These are phyloP conservation scores for Rhizopogon roseolus DNA, from an alignment of 768 basidiomycete genomes.

Conservation along the genomic window DNA sequence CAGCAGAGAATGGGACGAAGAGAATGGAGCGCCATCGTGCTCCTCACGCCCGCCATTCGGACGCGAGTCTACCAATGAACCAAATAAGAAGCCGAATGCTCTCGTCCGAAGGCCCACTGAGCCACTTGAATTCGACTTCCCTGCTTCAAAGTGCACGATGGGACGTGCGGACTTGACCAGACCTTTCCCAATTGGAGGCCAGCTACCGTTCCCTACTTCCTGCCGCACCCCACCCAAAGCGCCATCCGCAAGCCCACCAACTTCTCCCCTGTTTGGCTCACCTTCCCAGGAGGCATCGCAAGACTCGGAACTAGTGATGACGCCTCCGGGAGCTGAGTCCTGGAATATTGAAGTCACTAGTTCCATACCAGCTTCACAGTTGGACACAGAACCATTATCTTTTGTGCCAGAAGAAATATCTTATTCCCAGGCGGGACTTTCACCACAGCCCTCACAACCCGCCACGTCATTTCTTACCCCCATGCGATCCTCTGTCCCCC, in stretches of 20 bases:
- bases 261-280: slow-evolving; percentile 20
- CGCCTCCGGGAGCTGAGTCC: slow-evolving; percentile 37
- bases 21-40: slow-evolving; percentile 13
- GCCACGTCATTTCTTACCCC: slow-evolving; percentile 6
- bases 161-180: slow-evolving; percentile 4
- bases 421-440: slow-evolving; percentile 34
- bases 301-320: slow-evolving; percentile 41
- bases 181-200: not conserved
- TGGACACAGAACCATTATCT: slow-evolving; percentile 17
- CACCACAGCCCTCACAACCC: slow-evolving; percentile 11
- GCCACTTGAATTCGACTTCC: slow-evolving; percentile 18
- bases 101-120: slow-evolving; percentile 31
- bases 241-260: slow-evolving; percentile 16
- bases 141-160: not conserved
- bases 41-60: slow-evolving; percentile 17
- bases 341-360: slow-evolving; percentile 27
- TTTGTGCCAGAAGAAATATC: slow-evolving; percentile 18
- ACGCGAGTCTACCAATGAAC: not conserved
- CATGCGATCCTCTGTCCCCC: slow-evolving; percentile 3
- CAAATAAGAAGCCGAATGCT: slow-evolving; percentile 18
- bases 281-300: slow-evolving; percentile 32
- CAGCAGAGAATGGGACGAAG: slow-evolving; percentile 28
- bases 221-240: slow-evolving; percentile 4
- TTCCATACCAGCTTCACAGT: slow-evolving; percentile 31
- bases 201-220: slow-evolving; percentile 4